Percentiles rank a stretch among this genome's conserved stretches.
Conservation (phyloP, 768 basidiomycete genomes). For the Nidularia sp. region DNA sequence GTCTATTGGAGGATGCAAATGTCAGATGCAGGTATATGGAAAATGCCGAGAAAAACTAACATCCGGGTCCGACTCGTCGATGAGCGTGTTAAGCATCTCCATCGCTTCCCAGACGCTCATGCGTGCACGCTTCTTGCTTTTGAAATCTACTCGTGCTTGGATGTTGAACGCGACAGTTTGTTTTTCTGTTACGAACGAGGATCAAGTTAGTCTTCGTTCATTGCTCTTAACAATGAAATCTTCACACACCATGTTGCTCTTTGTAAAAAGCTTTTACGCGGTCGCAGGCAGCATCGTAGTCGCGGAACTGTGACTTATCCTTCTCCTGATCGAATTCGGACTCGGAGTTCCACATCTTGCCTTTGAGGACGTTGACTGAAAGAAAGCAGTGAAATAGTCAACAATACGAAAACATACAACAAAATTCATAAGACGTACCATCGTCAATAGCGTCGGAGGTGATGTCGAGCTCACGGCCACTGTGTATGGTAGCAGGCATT, state of each 20-base stretch:
- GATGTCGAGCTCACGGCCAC: constrained; percentile 33
- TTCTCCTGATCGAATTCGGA: constrained; percentile 57
- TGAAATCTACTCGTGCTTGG: constrained; percentile 70
- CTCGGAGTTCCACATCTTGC: constrained; percentile 51
- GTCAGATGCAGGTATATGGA: constrained; percentile 6
- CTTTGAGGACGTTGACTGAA: constrained; percentile 68
- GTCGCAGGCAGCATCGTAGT: constrained; percentile 74
- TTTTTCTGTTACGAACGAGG: constrained; percentile 48
- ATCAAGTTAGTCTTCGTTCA: no score
- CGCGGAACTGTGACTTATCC: constrained; percentile 66
- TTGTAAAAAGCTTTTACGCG: constrained; percentile 76
- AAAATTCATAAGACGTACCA: constrained; percentile 19
- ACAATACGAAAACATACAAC: neutral
- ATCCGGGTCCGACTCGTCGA: constrained; percentile 91
- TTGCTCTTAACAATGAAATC: no score
- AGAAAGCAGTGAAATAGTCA: neutral
- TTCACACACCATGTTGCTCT: constrained; percentile 63
- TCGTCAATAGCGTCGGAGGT: constrained; percentile 47
- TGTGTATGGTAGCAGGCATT: constrained; percentile 20
- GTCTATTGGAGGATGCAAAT: constrained; percentile 43
- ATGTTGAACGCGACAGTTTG: constrained; percentile 87
- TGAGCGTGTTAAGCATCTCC: constrained; percentile 80
- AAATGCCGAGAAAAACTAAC: constrained; percentile 29
- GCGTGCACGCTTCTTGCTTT: constrained; percentile 58
- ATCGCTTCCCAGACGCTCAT: constrained; percentile 89